Evolutionary conservation across 306 rosid species (phyloP).

Genomic region (Neltuma alba): DNA sequence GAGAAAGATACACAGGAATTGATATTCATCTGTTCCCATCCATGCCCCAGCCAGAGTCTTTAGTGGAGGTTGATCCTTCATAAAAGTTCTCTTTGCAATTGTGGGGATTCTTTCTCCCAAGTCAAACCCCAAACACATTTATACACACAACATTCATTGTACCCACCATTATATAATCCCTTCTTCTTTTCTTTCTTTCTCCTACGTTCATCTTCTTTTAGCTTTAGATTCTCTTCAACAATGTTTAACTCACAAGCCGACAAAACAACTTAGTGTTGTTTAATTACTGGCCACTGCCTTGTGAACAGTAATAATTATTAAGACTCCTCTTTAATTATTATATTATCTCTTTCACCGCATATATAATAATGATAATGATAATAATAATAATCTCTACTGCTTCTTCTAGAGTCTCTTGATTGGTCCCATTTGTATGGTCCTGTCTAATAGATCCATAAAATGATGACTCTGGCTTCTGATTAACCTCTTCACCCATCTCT

Average conservation of each 20-base stretch:
- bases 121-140: conserved; percentile 35
- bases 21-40: conserved; percentile 33
- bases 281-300: conserved; percentile 16
- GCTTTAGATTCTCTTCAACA: conserved; percentile 28
- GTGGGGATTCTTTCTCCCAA: conserved; percentile 37
- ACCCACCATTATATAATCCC: conserved; percentile 1
- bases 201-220: not conserved
- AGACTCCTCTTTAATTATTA: conserved; percentile 4
- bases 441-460: not conserved
- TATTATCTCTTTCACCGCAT: conserved; percentile 40
- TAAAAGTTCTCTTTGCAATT: conserved; percentile 32
- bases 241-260: conserved; percentile 34
- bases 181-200: not conserved
- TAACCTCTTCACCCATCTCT: not conserved
- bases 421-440: conserved; percentile 18
- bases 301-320: conserved; percentile 10
- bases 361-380: too few species aligned
- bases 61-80: conserved; percentile 47
- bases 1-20: too few species aligned
- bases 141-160: conserved; percentile 27
- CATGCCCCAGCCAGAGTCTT: conserved; percentile 37
- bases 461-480: not conserved
- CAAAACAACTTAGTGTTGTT: conserved; percentile 23
- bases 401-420: conserved; percentile 19
- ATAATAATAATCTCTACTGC: not conserved